Base-by-base conservation (phyloP, 345 rosid species). In the Moricandia arvensis region DNA sequence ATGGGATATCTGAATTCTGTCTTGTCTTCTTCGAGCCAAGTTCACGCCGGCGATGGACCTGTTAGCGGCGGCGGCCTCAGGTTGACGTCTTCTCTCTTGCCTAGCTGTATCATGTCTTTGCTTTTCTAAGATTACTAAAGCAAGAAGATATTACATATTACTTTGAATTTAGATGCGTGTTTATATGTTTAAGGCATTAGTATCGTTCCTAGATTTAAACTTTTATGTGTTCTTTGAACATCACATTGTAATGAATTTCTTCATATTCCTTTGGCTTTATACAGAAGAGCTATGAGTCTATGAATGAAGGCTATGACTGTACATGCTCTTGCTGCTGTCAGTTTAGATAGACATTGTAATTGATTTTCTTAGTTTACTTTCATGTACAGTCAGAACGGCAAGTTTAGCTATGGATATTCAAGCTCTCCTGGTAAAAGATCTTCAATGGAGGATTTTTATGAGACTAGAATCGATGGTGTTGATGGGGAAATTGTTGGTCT, bases 371-470 rank as follows among this genome's bases (percentile, higher is more conserved):
- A 7, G 11, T 64, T 4, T 43, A 16, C 12, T 58, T 65, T 55
- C 66, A 13, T 60, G 51, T 68, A 75, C 91, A 95, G 99, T 79
- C 96, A 92, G 33, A 86, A 95, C 66, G 97, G 94, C 69, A 93
- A 86, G 82, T 96, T 96, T 84, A 93, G 98, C 83, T 96, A 93
- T 80, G 99, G 99, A 79, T 96, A 88, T 86, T 96, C 99, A 75
- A 93, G 98, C 86, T 90, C 94, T 59, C 94, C 93, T 0, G 98
- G 99, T 71, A 96, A 93, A 78, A 85, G 99, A 77, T 86, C 98
- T 82, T 91, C 97, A 17, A 96, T 96, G 99, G 99, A 96, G 84
- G 99, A 96, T 76, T 96, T 93, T 51, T 93, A 91, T 43, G 99
- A 96, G 79, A 91, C 98, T 55, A 91, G 98, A 83, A 93, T 96